phyloP scores from a whole-genome alignment of 1,284 basidiomycete genomes.

The Rhodotorula sp. region DNA sequence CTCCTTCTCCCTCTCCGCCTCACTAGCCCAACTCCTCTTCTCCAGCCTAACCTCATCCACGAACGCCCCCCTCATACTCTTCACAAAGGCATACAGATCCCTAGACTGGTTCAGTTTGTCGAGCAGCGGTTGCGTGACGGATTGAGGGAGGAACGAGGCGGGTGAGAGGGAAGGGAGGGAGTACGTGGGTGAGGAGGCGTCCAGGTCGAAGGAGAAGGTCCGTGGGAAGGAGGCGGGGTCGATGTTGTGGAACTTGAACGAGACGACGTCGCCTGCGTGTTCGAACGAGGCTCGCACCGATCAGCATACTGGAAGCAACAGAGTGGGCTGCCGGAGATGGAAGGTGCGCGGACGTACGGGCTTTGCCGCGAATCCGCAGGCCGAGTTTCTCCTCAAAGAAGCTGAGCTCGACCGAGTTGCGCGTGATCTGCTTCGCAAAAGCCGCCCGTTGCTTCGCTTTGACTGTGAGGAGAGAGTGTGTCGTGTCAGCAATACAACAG shows the following conservation, averaged over 20 bases:
- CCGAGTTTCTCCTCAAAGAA: slow-evolving; percentile 44
- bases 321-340: background rate
- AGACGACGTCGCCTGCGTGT: slow-evolving; percentile 39
- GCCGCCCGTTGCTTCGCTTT: slow-evolving; percentile 36
- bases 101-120: slow-evolving; percentile 39
- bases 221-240: slow-evolving; percentile 41
- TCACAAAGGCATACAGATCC: slow-evolving; percentile 43
- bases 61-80: slow-evolving; percentile 42
- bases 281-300: too few relatives aligned
- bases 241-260: slow-evolving; percentile 44
- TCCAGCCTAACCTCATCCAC: slow-evolving; percentile 35
- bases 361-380: slow-evolving; percentile 40
- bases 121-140: slow-evolving; percentile 23
- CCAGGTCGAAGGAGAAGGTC: slow-evolving; percentile 43
- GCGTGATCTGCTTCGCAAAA: slow-evolving; percentile 33
- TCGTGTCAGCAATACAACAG: too few relatives aligned
- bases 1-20: slow-evolving; percentile 18
- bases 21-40: slow-evolving; percentile 9
- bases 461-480: slow-evolving; percentile 4
- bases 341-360: slow-evolving; percentile 27
- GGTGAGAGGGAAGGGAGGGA: slow-evolving; percentile 7
- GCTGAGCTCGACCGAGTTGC: slow-evolving; percentile 44
- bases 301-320: background rate
- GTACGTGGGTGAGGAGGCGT: slow-evolving; percentile 40
- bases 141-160: slow-evolving; percentile 15